Percentiles rank a stretch among this genome's conserved stretches.
phyloP scores from a whole-genome alignment of 495 filamentous ascomycete species.

The Neurospora tetraspora region DNA sequence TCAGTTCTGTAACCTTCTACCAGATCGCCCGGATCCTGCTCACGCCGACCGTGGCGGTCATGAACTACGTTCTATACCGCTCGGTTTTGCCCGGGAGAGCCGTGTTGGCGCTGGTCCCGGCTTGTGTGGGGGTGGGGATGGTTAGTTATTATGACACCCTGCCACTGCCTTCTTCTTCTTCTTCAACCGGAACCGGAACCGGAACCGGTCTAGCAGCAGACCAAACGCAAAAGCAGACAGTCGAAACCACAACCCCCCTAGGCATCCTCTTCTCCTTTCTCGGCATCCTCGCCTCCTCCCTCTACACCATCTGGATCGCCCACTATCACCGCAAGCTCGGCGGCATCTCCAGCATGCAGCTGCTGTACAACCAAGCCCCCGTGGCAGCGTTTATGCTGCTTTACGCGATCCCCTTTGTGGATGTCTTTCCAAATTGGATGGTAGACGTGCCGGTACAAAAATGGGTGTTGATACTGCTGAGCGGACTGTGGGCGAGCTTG shows the following conservation, averaged over 20 bases:
- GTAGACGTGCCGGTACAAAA: constrained; percentile 32
- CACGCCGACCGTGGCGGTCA: constrained; percentile 55
- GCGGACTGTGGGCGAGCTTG: constrained; percentile 52
- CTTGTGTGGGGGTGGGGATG: constrained; percentile 57
- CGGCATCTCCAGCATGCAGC: constrained; percentile 55
- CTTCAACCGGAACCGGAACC: not conserved
- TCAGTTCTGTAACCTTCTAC: constrained; percentile 65
- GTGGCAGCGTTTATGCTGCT: constrained; percentile 52
- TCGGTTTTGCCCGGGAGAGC: constrained; percentile 46
- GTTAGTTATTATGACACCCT: constrained; percentile 65
- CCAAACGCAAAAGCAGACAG: constrained; percentile 34
- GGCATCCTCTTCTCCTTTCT: constrained; percentile 56
- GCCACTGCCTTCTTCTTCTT: constrained; percentile 17
- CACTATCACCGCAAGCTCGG: constrained; percentile 56
- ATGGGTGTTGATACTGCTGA: constrained; percentile 48
- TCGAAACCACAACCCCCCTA: constrained; percentile 34
- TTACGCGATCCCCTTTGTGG: constrained; percentile 55
- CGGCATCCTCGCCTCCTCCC: constrained; percentile 53
- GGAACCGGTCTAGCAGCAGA: not conserved
- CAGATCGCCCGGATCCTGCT: constrained; percentile 63
- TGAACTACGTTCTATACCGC: constrained; percentile 57
- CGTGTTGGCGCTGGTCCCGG: constrained; percentile 48
- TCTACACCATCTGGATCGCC: constrained; percentile 64
- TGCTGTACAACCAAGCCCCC: constrained; percentile 63
- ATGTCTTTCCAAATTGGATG: constrained; percentile 40